Evolutionary conservation across 108 stramenopile species (phyloP).

Genomic region (Discostella stelligeroides): DNA sequence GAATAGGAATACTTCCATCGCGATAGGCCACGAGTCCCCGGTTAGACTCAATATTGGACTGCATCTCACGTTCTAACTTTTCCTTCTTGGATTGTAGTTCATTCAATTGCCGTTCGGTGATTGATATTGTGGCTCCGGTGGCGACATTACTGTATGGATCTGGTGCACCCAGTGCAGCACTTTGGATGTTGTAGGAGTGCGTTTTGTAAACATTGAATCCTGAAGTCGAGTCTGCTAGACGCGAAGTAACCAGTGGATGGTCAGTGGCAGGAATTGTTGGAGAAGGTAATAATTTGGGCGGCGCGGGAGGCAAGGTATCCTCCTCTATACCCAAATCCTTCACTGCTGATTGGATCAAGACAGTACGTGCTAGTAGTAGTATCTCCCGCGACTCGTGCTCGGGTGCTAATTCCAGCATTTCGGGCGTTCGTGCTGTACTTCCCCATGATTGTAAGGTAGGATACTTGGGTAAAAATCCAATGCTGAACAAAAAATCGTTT

Average conservation of each 20-base stretch:
- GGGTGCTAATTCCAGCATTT: slow-evolving; percentile 39
- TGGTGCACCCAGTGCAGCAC: slow-evolving; percentile 64
- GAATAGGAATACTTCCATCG: slow-evolving; percentile 24
- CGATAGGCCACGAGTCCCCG: slow-evolving; percentile 59
- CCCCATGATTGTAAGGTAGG: slow-evolving; percentile 23
- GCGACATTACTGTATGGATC: slow-evolving; percentile 56
- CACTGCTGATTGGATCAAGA: slow-evolving; percentile 47
- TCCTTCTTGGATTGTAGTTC: slow-evolving; percentile 50
- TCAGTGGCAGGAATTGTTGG: slow-evolving; percentile 3
- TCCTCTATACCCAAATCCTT: slow-evolving; percentile 50
- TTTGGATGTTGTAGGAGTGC: slow-evolving; percentile 66
- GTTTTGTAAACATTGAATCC: slow-evolving; percentile 71
- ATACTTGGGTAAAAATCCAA: slow-evolving; percentile 60
- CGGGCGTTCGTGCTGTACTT: neutral
- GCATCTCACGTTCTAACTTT: slow-evolving; percentile 61
- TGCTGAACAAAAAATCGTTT: slow-evolving; percentile 63
- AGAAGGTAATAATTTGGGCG: too few relatives aligned
- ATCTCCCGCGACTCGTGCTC: slow-evolving; percentile 48
- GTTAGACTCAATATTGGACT: slow-evolving; percentile 44
- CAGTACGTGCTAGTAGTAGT: slow-evolving; percentile 48
- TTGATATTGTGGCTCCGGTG: slow-evolving; percentile 47
- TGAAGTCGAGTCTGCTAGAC: slow-evolving; percentile 11
- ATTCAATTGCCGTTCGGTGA: slow-evolving; percentile 53
- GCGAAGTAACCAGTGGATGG: neutral
- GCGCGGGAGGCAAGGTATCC: slow-evolving; percentile 44